Conservation (phyloP, 768 basidiomycete genomes). For the Trametes punicea region DNA sequence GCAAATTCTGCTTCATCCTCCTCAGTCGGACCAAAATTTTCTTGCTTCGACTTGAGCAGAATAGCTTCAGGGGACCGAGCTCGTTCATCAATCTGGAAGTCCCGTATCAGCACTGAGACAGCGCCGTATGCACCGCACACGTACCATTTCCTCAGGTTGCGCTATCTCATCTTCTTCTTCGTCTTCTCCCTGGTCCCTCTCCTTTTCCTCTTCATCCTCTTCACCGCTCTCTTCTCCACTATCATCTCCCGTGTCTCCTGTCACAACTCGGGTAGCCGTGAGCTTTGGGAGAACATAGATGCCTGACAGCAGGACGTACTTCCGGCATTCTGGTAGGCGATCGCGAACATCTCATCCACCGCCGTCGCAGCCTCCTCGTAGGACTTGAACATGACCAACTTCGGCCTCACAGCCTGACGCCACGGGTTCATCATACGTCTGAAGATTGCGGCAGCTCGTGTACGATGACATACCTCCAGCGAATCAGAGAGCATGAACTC, state of each 20-base stretch:
- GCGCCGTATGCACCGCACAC: constrained; percentile 15
- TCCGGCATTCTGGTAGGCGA: constrained; percentile 57
- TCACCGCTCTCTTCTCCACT: constrained; percentile 67
- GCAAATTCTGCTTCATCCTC: constrained; percentile 93
- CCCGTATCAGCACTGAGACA: not conserved
- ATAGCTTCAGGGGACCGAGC: constrained; percentile 82
- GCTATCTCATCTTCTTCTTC: constrained; percentile 66
- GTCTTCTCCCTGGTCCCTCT: constrained; percentile 46
- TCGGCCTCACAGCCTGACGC: constrained; percentile 80
- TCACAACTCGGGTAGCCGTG: constrained; percentile 8
- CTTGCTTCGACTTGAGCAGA: constrained; percentile 67
- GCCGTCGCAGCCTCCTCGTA: constrained; percentile 83
- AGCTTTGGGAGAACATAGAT: constrained; percentile 17
- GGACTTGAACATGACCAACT: constrained; percentile 62
- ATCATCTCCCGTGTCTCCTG: constrained; percentile 40
- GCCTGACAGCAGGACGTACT: constrained; percentile 34
- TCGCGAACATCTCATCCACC: constrained; percentile 86
- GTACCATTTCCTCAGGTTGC: constrained; percentile 52
- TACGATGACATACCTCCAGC: constrained; percentile 61
- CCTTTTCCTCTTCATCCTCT: constrained; percentile 44
- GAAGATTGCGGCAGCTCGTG: too few species aligned
- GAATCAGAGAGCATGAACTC: constrained; percentile 97
- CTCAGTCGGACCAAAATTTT: constrained; percentile 76
- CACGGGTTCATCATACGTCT: not conserved
- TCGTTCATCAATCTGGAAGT: constrained; percentile 58